Percentiles rank a stretch among this genome's conserved stretches.
Conservation (phyloP, 371 early-diverging fungal species). For the Zychaea mexicana region DNA sequence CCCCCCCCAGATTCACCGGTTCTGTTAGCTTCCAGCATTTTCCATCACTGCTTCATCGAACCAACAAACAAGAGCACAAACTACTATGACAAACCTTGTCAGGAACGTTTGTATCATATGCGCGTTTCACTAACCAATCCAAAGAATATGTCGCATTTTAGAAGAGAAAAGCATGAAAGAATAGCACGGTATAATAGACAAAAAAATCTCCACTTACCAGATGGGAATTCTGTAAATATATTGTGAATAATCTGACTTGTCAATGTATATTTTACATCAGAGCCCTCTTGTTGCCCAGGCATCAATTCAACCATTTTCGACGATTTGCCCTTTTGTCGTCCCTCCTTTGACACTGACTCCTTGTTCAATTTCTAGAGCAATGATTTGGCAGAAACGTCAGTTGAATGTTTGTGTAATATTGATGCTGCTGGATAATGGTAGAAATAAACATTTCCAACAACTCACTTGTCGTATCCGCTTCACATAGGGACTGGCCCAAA, state of each 20-base stretch:
- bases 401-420: too few relatives aligned
- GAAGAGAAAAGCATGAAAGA: too few relatives aligned
- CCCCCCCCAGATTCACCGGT: neutral
- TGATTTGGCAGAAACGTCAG: too few relatives aligned
- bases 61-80: too few relatives aligned
- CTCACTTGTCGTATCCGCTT: slow-evolving; percentile 41
- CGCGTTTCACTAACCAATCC: slow-evolving; percentile 65
- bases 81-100: slow-evolving; percentile 64
- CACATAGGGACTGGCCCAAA: slow-evolving; percentile 85
- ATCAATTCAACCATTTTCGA: slow-evolving; percentile 82
- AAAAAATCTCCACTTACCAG: slow-evolving; percentile 63
- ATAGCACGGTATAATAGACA: too few relatives aligned
- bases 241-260: slow-evolving; percentile 88
- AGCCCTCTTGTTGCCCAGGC: slow-evolving; percentile 78
- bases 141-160: neutral
- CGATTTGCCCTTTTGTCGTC: slow-evolving; percentile 84
- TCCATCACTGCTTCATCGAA: too few relatives aligned
- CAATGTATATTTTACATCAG: slow-evolving; percentile 83
- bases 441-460: too few relatives aligned
- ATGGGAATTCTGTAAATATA: slow-evolving; percentile 90
- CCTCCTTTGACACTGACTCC: slow-evolving; percentile 68
- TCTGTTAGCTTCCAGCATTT: too few relatives aligned
- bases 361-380: slow-evolving; percentile 71
- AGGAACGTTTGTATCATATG: slow-evolving; percentile 86
- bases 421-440: too few relatives aligned